Base-by-base conservation (phyloP, 2,329 filamentous ascomycete genomes). In the Raffaelea arxii region DNA sequence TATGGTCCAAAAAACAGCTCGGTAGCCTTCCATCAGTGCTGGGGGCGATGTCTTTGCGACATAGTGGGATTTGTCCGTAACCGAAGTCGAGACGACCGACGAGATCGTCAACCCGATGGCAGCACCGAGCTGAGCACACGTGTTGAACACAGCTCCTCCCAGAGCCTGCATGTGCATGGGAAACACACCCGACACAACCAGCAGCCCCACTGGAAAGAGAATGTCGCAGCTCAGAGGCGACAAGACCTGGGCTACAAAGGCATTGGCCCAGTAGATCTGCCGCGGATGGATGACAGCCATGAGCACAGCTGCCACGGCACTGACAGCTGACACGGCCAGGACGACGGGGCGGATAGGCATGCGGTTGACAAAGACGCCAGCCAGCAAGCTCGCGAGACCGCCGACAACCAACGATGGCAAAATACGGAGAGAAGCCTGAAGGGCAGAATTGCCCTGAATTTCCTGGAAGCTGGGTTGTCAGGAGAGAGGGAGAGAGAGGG, bases 111-210 rank as follows among this genome's bases (percentile, higher is more conserved):
- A 14, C 10, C 47, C 43, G 24, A 49, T 27, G 18, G 38, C 27
- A n/a, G 23, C 19, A 18, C 47, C 47, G 25, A 81, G 71, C 51
- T 81, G 76, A 0, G 68, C 62, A 1, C 73, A 64, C 0, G 76
- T 78, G 50, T 78, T 80, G 58, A 81, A 82, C 0, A 82, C 77
- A 0, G 74, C 77, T 0, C 78, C 79, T 0, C 76, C 77, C 0
- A 82, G 61, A 0, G 73, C 74, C 48, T 82, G 77, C 1, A 68
- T 78, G 9, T 75, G 61, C n/a, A 69, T 63, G 0, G 75, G 71
- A 50, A 80, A 81, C 3, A 65, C 68, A 14, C 75, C 70, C 0
- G 69, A 68, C 7, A 80, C 69, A 4, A 80, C 60, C 19, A 81
- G 65, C 21, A 74, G 62, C 1, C 69, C 73, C 3, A 81, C 68